Conservation (phyloP, 2,329 filamentous ascomycete species). For the Colletotrichum sojae region DNA sequence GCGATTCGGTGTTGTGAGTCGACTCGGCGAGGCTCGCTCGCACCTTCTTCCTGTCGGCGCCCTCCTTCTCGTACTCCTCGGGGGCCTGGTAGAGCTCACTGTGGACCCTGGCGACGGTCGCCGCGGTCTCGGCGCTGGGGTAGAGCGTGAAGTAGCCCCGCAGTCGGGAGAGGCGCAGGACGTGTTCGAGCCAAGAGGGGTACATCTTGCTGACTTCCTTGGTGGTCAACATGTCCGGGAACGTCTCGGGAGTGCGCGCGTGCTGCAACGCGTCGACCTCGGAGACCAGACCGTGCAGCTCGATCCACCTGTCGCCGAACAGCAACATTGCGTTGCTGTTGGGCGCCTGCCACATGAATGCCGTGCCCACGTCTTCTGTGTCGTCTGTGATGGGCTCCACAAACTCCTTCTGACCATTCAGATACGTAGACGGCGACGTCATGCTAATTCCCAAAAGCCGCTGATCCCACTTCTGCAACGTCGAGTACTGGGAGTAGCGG, state of each 20-base stretch:
- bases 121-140: constrained; percentile 71
- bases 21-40: constrained; percentile 46
- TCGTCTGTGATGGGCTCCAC: constrained; percentile 54
- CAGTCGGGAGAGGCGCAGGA: constrained; percentile 81
- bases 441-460: constrained; percentile 85
- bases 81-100: constrained; percentile 80
- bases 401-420: constrained; percentile 74
- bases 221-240: constrained; percentile 58
- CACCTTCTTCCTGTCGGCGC: constrained; percentile 42
- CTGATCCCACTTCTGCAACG: constrained; percentile 60
- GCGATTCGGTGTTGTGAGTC: constrained; percentile 50
- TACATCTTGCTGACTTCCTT: constrained; percentile 77
- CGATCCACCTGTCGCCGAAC: constrained; percentile 88
- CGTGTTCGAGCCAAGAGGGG: constrained; percentile 84
- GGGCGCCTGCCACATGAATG: constrained; percentile 89
- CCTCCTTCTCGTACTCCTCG: constrained; percentile 71
- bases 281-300: constrained; percentile 85
- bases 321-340: constrained; percentile 86
- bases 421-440: constrained; percentile 75
- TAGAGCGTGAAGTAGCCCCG: constrained; percentile 87
- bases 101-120: constrained; percentile 79
- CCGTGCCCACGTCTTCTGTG: constrained; percentile 56
- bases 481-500: constrained; percentile 72
- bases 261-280: constrained; percentile 67
- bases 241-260: constrained; percentile 46